Evolutionary conservation across 805 yeast species (phyloP), one percentile per base, ranked within the genome.

Genomic region (Isabelozyma pseudorhagii): DNA sequence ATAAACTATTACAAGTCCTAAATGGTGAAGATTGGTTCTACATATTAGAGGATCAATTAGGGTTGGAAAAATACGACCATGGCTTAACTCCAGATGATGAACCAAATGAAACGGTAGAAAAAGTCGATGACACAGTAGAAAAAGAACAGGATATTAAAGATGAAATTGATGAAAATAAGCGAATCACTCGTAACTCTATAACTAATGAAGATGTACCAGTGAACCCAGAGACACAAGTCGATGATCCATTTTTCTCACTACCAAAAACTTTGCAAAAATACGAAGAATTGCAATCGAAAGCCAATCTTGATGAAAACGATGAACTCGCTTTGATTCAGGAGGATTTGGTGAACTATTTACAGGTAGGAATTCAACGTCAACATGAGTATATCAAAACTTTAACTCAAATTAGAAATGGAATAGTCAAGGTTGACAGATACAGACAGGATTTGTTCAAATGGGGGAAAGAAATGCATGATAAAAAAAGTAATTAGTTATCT

Each of bases 351-450:
- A 74, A 71, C 55, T 72, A 71, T 51, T 57, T 74, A 46, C 79
- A 74, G 50, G 75, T 74, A 38, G 70, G 77, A 52, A 71, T 73
- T 29, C 79, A 74, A 57, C 63, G 78, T 58, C 79, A 74, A 56
- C 91, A 89, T 61, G 98, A 94, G 66, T 93, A 86, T 63, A 85
- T 91, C 46, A 78, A 93, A 59, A 87, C 91, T 52, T 71, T 94
- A 59, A 74, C 82, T n/a, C 80, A 76, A 36, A 78, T 94, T 38
- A 78, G 97, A 56, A 78, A 78, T 58, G 96, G 91, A 0, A 71
- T 93, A 27, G 82, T 87, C 36, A 80, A 88, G 58, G 93, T 97
- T 0, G 89, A 87, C 57, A 73, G 93, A 52, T 77, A 87, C 56
- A 84, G 89, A 56, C 79, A 79, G 42, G 81, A 83, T 55, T 79